A percentile compares a stretch with the other conserved stretches of the same genome.
phyloP scores from a whole-genome alignment of 208 protist species.

The Naegleria gruberi region DNA sequence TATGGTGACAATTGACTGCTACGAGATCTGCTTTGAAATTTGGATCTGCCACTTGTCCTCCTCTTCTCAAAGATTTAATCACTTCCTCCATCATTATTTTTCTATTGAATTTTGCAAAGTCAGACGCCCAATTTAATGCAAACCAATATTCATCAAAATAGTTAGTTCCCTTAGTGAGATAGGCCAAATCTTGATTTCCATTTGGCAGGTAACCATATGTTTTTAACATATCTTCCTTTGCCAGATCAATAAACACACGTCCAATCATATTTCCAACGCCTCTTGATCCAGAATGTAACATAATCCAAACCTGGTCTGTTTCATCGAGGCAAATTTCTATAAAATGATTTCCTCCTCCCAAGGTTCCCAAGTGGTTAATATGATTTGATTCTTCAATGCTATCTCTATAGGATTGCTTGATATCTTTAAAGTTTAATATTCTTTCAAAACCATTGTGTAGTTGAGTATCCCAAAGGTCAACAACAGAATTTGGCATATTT shows the following conservation, averaged over 20 bases:
- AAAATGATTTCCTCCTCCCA: slow-evolving; percentile 76
- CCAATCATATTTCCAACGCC: slow-evolving; percentile 77
- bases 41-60: slow-evolving; percentile 28
- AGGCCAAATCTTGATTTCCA: slow-evolving; percentile 59
- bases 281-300: slow-evolving; percentile 73
- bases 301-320: slow-evolving; percentile 61
- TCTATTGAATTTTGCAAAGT: slow-evolving; percentile 62
- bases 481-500: slow-evolving; percentile 44
- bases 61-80: slow-evolving; percentile 49
- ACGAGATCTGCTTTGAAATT: slow-evolving; percentile 22
- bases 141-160: slow-evolving; percentile 70
- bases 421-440: not conserved
- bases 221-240: slow-evolving; percentile 63
- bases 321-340: slow-evolving; percentile 60
- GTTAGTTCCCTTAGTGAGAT: slow-evolving; percentile 59
- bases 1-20: slow-evolving; percentile 79
- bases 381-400: slow-evolving; percentile 57
- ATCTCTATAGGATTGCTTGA: slow-evolving; percentile 31
- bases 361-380: slow-evolving; percentile 67
- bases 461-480: slow-evolving; percentile 50
- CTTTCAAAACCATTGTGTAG: slow-evolving; percentile 53
- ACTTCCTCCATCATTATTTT: slow-evolving; percentile 66
- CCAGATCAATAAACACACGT: slow-evolving; percentile 61
- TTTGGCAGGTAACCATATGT: slow-evolving; percentile 29
- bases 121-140: slow-evolving; percentile 68